Percentiles rank a stretch among this genome's conserved stretches.
phyloP scores from a whole-genome alignment of 306 rosid species.

The Acacia confusa region DNA sequence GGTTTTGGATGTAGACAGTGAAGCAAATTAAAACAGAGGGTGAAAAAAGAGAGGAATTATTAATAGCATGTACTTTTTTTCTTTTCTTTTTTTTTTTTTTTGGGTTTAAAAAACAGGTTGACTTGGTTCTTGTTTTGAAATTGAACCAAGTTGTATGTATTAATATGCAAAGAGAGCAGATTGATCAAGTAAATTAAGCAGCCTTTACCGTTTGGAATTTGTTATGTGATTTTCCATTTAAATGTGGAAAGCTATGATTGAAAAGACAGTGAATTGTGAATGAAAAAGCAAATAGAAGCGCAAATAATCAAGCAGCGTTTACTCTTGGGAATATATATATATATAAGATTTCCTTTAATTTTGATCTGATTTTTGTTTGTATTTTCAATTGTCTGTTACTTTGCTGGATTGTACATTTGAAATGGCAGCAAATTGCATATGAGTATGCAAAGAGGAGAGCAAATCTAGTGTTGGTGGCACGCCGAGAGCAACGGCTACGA shows the following conservation, averaged over 20 bases:
- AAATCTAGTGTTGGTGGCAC: conserved; percentile 73
- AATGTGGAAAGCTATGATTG: not conserved
- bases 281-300: not conserved
- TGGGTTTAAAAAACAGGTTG: no score
- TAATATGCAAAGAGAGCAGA: not conserved
- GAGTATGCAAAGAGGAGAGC: conserved; percentile 82
- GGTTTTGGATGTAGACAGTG: not conserved
- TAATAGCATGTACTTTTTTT: not conserved
- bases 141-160: not conserved
- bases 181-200: not conserved
- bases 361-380: no score
- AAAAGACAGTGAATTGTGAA: not conserved
- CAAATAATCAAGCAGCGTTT: not conserved
- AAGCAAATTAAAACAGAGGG: not conserved
- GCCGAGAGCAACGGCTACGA: conserved; percentile 65
- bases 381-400: not conserved
- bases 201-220: not conserved
- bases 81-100: no score
- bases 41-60: not conserved
- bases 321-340: no score
- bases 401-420: not conserved
- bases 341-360: no score
- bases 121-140: not conserved
- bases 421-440: conserved; percentile 79
- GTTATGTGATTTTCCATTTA: not conserved